phyloP scores from a whole-genome alignment of 2,329 filamentous ascomycete genomes.

The Graphilbum fragrans region DNA sequence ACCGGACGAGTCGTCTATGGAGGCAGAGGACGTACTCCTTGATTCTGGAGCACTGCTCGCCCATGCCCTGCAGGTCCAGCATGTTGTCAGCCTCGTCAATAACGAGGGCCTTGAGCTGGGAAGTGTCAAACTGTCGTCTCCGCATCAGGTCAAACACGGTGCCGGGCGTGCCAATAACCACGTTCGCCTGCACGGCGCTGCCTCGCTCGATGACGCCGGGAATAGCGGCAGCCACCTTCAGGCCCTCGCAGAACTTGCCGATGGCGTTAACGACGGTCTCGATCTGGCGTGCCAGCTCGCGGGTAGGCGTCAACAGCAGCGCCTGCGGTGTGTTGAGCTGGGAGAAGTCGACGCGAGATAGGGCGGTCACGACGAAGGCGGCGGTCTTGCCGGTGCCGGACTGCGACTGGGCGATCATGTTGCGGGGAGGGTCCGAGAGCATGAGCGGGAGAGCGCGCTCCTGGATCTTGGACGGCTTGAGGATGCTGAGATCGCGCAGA shows the following conservation, averaged over 20 bases:
- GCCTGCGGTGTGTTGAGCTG: slow-evolving; percentile 66
- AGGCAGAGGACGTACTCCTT: slow-evolving; percentile 52
- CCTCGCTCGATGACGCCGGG: slow-evolving; percentile 63
- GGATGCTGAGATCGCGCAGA: slow-evolving; percentile 71
- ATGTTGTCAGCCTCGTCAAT: slow-evolving; percentile 98
- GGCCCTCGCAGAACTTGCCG: slow-evolving; percentile 67
- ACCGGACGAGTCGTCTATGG: too few relatives aligned
- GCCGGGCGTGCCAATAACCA: slow-evolving; percentile 88
- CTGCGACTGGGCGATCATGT: slow-evolving; percentile 98
- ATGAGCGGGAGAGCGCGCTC: slow-evolving; percentile 87
- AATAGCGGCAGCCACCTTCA: slow-evolving; percentile 71
- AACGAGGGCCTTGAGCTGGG: slow-evolving; percentile 67
- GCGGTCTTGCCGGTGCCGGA: slow-evolving; percentile 97
- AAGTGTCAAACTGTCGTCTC: slow-evolving; percentile 59
- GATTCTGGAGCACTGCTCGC: slow-evolving; percentile 87
- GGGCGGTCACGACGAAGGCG: slow-evolving; percentile 85
- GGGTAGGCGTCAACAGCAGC: slow-evolving; percentile 78
- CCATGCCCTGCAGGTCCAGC: slow-evolving; percentile 89
- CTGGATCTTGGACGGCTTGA: slow-evolving; percentile 95
- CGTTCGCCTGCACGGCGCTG: slow-evolving; percentile 57
- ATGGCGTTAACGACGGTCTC: slow-evolving; percentile 73
- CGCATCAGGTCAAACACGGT: slow-evolving; percentile 83
- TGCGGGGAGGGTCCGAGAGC: slow-evolving; percentile 71
- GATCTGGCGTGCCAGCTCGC: slow-evolving; percentile 92
- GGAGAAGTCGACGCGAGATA: slow-evolving; percentile 70